Evolutionary conservation across 208 protist species (phyloP).

Genomic region (Strigomonas culicis): DNA sequence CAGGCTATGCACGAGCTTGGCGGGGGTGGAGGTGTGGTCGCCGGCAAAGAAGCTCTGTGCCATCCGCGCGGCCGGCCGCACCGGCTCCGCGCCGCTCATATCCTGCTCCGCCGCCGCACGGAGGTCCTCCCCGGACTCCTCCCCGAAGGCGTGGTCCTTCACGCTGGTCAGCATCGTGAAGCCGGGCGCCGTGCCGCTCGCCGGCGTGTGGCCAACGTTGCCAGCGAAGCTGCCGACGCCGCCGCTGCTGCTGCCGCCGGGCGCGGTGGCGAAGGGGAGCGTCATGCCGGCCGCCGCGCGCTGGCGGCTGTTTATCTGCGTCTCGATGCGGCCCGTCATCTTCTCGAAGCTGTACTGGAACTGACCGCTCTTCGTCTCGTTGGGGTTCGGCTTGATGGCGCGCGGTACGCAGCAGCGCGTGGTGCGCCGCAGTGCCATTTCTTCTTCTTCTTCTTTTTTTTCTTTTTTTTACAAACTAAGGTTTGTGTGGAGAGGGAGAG

Average conservation of each 20-base stretch:
- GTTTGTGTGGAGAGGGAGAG: constrained; percentile 5
- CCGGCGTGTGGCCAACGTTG: too few relatives aligned
- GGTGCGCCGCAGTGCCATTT: constrained; percentile 11
- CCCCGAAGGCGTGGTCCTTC: constrained; percentile 66
- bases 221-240: too few relatives aligned
- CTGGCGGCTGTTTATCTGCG: constrained; percentile 55
- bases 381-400: constrained; percentile 77
- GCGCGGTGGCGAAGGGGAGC: too few relatives aligned
- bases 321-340: constrained; percentile 57
- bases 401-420: constrained; percentile 32
- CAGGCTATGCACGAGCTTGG: constrained; percentile 52
- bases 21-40: constrained; percentile 41
- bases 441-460: background rate
- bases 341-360: constrained; percentile 86
- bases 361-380: constrained; percentile 52
- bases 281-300: constrained; percentile 43
- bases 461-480: background rate
- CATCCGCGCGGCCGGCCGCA: constrained; percentile 50
- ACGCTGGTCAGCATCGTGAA: too few relatives aligned
- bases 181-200: too few relatives aligned
- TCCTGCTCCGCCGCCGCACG: constrained; percentile 55
- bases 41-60: constrained; percentile 59
- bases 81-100: constrained; percentile 45
- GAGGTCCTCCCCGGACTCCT: constrained; percentile 49
- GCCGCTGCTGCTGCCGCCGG: too few relatives aligned